phyloP scores from a whole-genome alignment of 2,329 filamentous ascomycete genomes.

The Ceratocystis destructans region DNA sequence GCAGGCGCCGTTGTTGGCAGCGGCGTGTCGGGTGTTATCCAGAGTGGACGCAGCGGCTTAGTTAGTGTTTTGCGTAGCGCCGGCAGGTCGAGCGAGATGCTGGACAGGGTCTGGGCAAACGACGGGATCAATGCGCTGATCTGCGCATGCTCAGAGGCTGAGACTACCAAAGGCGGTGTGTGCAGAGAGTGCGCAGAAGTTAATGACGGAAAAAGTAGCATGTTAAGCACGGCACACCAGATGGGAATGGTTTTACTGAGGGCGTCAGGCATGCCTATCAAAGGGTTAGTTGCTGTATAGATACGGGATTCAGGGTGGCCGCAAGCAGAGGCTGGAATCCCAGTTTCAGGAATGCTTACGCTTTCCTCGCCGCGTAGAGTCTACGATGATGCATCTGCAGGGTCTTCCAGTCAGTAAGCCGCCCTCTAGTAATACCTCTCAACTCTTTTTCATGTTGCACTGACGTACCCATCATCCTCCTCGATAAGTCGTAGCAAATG shows the following conservation, averaged over 20 bases:
- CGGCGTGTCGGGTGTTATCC: conserved; percentile 59
- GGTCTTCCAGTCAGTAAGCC: not conserved
- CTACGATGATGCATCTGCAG: conserved; percentile 62
- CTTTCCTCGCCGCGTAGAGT: conserved; percentile 86
- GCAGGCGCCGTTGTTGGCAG: conserved; percentile 25
- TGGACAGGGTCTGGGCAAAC: conserved; percentile 39
- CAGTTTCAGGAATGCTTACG: conserved; percentile 33
- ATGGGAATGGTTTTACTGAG: conserved; percentile 87
- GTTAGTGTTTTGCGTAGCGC: conserved; percentile 41
- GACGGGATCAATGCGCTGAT: conserved; percentile 48
- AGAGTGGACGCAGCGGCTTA: conserved; percentile 64
- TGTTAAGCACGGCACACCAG: conserved; percentile 82
- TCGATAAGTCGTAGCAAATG: conserved; percentile 60
- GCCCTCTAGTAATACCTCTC: not conserved
- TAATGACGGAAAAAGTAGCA: conserved; percentile 51
- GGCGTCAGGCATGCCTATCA: conserved; percentile 73
- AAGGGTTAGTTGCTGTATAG: conserved; percentile 16
- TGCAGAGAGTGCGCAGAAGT: conserved; percentile 41
- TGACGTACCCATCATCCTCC: conserved; percentile 46
- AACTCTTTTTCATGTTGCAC: not conserved
- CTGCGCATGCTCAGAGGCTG: conserved; percentile 63
- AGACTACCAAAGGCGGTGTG: conserved; percentile 59
- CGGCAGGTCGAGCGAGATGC: conserved; percentile 47
- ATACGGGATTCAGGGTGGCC: not conserved
- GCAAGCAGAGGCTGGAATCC: too few relatives aligned